Percentiles rank a stretch among this genome's conserved stretches.
Conservation (phyloP, 2,329 filamentous ascomycete species). For the Cordyceps javanica region DNA sequence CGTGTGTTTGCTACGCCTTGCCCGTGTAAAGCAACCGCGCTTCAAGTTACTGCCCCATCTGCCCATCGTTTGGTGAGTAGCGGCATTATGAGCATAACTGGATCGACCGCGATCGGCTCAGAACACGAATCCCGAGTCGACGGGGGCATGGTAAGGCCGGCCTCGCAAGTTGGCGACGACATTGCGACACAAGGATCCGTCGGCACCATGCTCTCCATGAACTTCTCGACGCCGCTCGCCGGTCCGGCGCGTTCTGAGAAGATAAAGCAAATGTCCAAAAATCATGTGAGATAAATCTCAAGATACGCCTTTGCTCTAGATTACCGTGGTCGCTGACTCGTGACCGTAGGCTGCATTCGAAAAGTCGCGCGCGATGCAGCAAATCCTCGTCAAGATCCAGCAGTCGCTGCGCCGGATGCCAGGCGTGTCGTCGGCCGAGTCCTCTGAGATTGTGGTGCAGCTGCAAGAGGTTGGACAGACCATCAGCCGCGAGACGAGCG, state of each 20-base stretch:
- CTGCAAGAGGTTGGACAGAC: slow-evolving; percentile 32
- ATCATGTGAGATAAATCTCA: slow-evolving; percentile 27
- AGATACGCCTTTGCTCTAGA: not conserved
- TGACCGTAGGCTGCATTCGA: slow-evolving; percentile 27
- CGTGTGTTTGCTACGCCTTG: not conserved
- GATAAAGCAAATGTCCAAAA: slow-evolving; percentile 33
- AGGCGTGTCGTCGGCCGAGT: slow-evolving; percentile 29
- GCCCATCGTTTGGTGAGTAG: not conserved
- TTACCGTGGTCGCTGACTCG: not conserved
- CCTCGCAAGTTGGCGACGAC: not conserved
- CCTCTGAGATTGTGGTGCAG: slow-evolving; percentile 27
- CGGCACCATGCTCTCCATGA: slow-evolving; percentile 29
- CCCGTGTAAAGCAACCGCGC: not conserved
- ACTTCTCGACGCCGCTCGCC: slow-evolving; percentile 34
- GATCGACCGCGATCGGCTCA: not conserved
- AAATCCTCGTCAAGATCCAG: slow-evolving; percentile 32
- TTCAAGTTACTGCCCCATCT: not conserved
- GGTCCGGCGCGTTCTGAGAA: slow-evolving; percentile 29
- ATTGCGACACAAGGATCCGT: slow-evolving; percentile 2
- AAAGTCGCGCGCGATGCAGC: slow-evolving; percentile 28
- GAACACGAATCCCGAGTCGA: not conserved
- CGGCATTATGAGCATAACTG: slow-evolving; percentile 7
- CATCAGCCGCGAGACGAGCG: slow-evolving; percentile 32
- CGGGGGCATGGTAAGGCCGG: not conserved
- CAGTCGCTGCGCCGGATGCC: slow-evolving; percentile 34